These are phyloP conservation scores for Eucalyptus regnans DNA, from an alignment of 345 rosid genomes.

Conservation along the genomic window DNA sequence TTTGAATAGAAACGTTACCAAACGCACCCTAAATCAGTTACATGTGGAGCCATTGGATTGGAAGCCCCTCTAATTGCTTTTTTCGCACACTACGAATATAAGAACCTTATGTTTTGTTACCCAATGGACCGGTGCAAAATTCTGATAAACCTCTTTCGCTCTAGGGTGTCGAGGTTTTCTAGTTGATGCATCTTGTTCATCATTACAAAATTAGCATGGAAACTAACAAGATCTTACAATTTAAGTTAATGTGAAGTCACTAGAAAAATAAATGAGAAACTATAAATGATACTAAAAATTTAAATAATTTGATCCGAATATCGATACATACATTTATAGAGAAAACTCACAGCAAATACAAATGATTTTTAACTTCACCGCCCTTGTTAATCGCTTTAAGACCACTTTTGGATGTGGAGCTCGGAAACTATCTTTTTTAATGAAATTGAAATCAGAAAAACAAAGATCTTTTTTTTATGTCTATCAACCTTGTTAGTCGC, in stretches of 20 bases:
- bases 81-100: neutral
- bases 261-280: rapidly evolving
- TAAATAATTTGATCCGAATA: rapidly evolving
- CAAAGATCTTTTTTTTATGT: too few species aligned
- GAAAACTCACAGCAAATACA: too few species aligned
- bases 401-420: too few species aligned
- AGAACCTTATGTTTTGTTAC: neutral
- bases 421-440: too few species aligned
- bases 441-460: too few species aligned
- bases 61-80: neutral
- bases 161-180: neutral
- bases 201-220: rapidly evolving
- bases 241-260: rapidly evolving
- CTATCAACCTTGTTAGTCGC: too few species aligned
- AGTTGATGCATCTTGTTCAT: too few species aligned
- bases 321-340: rapidly evolving
- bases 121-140: neutral
- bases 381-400: too few species aligned
- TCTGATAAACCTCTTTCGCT: neutral
- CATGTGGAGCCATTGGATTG: neutral
- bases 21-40: neutral
- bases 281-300: too few species aligned
- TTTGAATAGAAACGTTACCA: too few species aligned
- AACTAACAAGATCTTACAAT: rapidly evolving
- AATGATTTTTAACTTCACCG: too few species aligned